Base-by-base conservation (phyloP, 805 yeast genomes). In the Zygoascus flipseniorum region DNA sequence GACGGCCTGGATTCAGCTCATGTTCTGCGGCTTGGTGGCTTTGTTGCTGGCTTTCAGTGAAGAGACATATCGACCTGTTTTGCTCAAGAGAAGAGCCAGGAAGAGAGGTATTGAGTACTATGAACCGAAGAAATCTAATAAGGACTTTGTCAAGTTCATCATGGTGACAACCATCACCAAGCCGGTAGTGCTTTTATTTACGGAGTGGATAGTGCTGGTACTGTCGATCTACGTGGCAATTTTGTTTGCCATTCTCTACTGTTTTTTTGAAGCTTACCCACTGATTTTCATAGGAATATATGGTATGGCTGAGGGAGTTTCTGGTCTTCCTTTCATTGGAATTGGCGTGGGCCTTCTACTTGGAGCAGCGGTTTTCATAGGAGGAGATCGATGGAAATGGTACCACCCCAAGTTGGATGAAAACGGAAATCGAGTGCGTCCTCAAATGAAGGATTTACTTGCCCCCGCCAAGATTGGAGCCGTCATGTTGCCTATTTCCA, bases 391-490 rank as follows among this genome's bases (percentile, higher is more conserved):
- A 16, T 31, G 32, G 26, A 26, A 19, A 18, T 16, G 31, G 18
- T 11, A 26, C 6, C 41, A 46, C 18, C 49, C 49, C 26, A 46
- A 28, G 23, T 10, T 42, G 4, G 44, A 42, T 42, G 20, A 16
- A 10, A 31, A 26, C 5, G 49, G 49, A n/a, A 31, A 28, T 6
- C 18, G 26, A 13, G 13, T 31, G 6, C 41, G 31, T 8, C 41
- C 39, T 14, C 87, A 1, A 86, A 82, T 61, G 79, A 78, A 59
- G 72, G 86, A 50, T 71, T 81, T 56, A 75, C 75, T 11, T 71
- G 79, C 9, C 16, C 41, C 41, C 5, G 26, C 49, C 49, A 46
- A 46, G 41, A 2, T 75, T 81, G 79, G 79, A 74, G 79, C 39
- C 56, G 60, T 58, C 73, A 69, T 57, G 74, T 64, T 69, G 71